phyloP scores from a whole-genome alignment of 257 asterid species.

The Nicotiana undulata region DNA sequence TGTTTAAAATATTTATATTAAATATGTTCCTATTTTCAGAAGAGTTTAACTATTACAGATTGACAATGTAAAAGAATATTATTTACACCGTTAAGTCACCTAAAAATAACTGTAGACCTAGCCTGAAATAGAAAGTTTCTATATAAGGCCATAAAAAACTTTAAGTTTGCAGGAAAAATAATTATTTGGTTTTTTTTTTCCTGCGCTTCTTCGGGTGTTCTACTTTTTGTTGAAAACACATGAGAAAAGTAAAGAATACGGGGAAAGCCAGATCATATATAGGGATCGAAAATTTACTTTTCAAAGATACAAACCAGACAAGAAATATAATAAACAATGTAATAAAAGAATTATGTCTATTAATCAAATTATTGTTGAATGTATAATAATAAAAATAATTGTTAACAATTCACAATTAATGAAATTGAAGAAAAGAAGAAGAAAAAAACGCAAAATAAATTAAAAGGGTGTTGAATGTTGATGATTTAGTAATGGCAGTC shows the following conservation, averaged over 20 bases:
- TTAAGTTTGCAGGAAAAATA: too few species aligned
- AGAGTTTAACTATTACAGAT: background rate
- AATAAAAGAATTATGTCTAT: conserved; percentile 16
- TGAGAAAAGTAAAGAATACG: background rate
- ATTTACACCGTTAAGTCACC: background rate
- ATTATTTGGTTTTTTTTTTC: background rate
- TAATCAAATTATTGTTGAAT: conserved; percentile 1
- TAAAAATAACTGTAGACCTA: background rate
- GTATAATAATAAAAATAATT: background rate
- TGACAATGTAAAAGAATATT: too few species aligned
- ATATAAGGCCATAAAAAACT: too few species aligned
- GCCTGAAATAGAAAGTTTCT: background rate
- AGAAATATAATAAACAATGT: background rate
- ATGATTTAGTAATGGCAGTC: conserved; percentile 58
- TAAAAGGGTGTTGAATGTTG: conserved; percentile 16
- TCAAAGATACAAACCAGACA: background rate
- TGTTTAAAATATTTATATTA: background rate
- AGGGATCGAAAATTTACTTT: background rate
- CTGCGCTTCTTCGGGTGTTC: background rate
- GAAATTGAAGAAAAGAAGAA: conserved; percentile 3
- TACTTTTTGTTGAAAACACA: background rate
- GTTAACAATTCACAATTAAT: conserved; percentile 25
- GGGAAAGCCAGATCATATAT: conserved; percentile 5
- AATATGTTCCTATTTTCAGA: background rate
- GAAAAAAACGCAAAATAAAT: background rate